phyloP scores from a whole-genome alignment of 2,329 filamentous ascomycete genomes.

The Dactylella cylindrospora region DNA sequence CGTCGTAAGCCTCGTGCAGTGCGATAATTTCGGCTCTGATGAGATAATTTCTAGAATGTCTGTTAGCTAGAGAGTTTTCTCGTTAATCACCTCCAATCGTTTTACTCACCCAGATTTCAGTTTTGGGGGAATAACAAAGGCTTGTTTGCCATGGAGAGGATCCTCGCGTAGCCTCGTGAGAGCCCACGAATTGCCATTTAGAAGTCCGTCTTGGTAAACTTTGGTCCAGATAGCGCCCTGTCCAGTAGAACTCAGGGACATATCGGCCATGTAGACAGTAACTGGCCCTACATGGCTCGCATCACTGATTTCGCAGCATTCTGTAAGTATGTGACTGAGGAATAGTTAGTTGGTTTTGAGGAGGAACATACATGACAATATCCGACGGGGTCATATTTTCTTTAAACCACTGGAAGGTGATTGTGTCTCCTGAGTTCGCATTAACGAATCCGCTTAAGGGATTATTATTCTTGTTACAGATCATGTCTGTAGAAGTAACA shows the following conservation, averaged over 20 bases:
- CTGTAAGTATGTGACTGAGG: too few relatives aligned
- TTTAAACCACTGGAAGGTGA: conserved; percentile 12
- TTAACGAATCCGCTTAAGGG: conserved; percentile 6
- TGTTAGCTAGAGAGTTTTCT: too few relatives aligned
- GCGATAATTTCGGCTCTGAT: conserved; percentile 55
- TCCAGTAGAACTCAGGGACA: conserved; percentile 48
- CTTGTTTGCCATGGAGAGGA: conserved; percentile 12
- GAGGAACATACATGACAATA: conserved; percentile 6
- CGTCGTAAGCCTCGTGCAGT: conserved; percentile 52
- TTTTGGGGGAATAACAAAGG: conserved; percentile 6
- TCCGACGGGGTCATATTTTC: conserved; percentile 9
- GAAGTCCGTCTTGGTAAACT: conserved; percentile 53
- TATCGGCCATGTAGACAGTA: conserved; percentile 14
- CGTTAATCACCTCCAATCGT: too few relatives aligned
- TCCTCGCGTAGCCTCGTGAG: conserved; percentile 51
- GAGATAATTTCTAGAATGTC: conserved; percentile 53
- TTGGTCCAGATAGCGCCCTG: conserved; percentile 59
- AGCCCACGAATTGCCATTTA: conserved; percentile 51
- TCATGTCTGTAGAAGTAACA: conserved; percentile 12
- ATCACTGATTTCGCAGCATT: neutral
- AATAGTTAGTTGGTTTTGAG: too few relatives aligned
- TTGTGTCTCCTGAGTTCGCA: conserved; percentile 6
- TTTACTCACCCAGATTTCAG: conserved; percentile 7
- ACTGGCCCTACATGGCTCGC: conserved; percentile 11
- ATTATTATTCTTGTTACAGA: conserved; percentile 18